phyloP scores from a whole-genome alignment of 345 rosid genomes.

The Bruguiera parviflora region DNA sequence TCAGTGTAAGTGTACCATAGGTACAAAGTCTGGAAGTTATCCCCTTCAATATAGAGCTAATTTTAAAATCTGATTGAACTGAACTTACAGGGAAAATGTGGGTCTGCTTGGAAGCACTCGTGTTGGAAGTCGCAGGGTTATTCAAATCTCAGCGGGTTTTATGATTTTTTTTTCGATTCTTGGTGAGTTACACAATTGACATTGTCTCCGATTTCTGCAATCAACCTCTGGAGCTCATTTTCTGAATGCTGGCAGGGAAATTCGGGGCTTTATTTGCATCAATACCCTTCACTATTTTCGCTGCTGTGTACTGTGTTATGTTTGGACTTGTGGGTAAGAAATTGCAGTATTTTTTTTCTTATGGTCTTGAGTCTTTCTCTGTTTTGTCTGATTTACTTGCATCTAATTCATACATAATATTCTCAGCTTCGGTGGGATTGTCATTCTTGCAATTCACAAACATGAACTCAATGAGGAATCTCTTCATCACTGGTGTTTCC shows the following conservation, averaged over 20 bases:
- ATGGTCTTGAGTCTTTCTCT: neutral
- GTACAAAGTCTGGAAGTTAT: conserved; percentile 8
- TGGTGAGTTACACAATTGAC: conserved; percentile 37
- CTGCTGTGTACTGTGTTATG: conserved; percentile 82
- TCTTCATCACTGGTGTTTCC: conserved; percentile 79
- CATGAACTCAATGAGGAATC: conserved; percentile 98
- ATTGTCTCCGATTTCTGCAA: neutral
- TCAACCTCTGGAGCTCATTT: neutral
- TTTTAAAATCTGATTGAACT: conserved; percentile 12
- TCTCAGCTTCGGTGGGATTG: conserved; percentile 85
- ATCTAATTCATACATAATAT: conserved; percentile 1
- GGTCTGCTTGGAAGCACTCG: conserved; percentile 96
- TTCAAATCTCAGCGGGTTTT: conserved; percentile 95
- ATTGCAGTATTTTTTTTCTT: neutral
- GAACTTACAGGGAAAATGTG: conserved; percentile 69
- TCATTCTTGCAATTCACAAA: conserved; percentile 95
- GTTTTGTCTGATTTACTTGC: neutral
- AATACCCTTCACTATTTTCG: conserved; percentile 91
- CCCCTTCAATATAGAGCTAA: neutral
- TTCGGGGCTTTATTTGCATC: conserved; percentile 97
- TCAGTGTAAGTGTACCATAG: conserved; percentile 64
- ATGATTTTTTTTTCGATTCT: conserved; percentile 96
- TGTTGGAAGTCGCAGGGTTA: conserved; percentile 93
- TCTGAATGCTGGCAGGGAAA: conserved; percentile 54
- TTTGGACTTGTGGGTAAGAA: conserved; percentile 88